Base-by-base conservation (phyloP, 352 stramenopile genomes). In the Thraustotheca clavata region DNA sequence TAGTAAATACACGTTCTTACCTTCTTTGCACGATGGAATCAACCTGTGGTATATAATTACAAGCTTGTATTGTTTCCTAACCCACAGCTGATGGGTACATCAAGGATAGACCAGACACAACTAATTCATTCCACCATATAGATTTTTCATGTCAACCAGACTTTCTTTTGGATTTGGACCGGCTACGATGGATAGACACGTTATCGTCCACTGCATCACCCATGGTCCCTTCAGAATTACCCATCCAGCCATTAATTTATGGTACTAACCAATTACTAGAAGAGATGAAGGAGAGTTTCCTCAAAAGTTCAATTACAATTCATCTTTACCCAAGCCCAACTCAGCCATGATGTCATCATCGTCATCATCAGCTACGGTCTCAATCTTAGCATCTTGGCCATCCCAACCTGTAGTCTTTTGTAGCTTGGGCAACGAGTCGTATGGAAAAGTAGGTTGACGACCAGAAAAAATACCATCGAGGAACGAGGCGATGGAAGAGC, bases 291-390 rank as follows among this genome's bases (percentile, higher is more conserved):
- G 16, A 20, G 38, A 18, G 38, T 43, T 43, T 43, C 16, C 38
- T 18, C 38, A 16, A 20, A 43, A 16, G 38, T 16, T 50, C 43
- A 31, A 57, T 68, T 86, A 95, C 62, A 94, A 73, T 49, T 95
- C 87, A 33, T 94, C 85, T 70, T 89, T 94, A 16, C 61, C 73
- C 18, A 65, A 35, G 16, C 57, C 57, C 8, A 94, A 68, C 60
- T 96, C 88, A 66, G 75, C 88, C 67, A 96, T 69, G 55, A 96
- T 94, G 57, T 92, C 85, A 18, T 91, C 83, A 52, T 94, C 83
- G 29, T 91, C 82, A 31, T 91, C 82, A 2, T 90, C 83, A 49
- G 88, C 86, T 18, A 90, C 72, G 43, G 79, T 69, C 32, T 91
- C 82, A 9, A 82, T 59, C 67, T 88, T 72, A 34, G 79, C 82